These are phyloP conservation scores for Melampsora americana DNA, from an alignment of 1,284 basidiomycete species.

Conservation along the genomic window DNA sequence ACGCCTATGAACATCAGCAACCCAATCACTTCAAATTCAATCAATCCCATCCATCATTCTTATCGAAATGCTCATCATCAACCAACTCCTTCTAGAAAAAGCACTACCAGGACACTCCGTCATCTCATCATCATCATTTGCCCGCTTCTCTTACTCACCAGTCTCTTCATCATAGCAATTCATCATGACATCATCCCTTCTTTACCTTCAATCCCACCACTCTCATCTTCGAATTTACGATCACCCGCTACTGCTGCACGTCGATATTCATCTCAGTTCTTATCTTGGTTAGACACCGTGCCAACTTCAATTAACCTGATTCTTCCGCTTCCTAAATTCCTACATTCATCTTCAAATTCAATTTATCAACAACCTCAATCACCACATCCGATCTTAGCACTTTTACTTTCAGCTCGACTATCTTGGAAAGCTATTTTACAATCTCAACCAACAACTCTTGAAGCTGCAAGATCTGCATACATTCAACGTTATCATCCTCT, in stretches of 20 bases:
- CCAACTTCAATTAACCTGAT: not conserved
- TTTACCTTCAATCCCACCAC: not conserved
- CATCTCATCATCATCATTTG: not conserved
- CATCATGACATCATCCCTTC: not conserved
- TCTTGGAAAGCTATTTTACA: conserved; percentile 21
- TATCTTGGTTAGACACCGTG: not conserved
- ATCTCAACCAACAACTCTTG: conserved; percentile 18
- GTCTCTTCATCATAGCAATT: not conserved
- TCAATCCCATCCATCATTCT: no score
- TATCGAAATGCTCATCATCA: no score
- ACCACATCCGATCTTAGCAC: conserved; percentile 32
- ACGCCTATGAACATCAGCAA: not conserved
- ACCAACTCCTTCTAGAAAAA: no score
- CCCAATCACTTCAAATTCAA: not conserved
- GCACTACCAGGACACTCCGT: not conserved
- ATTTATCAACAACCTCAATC: not conserved
- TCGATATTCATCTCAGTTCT: conserved; percentile 4
- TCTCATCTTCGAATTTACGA: not conserved
- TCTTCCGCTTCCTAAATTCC: not conserved
- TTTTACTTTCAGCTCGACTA: conserved; percentile 26
- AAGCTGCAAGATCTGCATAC: conserved; percentile 12
- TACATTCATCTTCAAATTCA: not conserved
- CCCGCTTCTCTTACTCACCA: conserved; percentile 1
- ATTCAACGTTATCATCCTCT: conserved; percentile 10
- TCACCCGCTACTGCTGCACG: not conserved